These are phyloP conservation scores for Boletus tomentosulus DNA, from an alignment of 768 basidiomycete genomes.

Conservation along the genomic window DNA sequence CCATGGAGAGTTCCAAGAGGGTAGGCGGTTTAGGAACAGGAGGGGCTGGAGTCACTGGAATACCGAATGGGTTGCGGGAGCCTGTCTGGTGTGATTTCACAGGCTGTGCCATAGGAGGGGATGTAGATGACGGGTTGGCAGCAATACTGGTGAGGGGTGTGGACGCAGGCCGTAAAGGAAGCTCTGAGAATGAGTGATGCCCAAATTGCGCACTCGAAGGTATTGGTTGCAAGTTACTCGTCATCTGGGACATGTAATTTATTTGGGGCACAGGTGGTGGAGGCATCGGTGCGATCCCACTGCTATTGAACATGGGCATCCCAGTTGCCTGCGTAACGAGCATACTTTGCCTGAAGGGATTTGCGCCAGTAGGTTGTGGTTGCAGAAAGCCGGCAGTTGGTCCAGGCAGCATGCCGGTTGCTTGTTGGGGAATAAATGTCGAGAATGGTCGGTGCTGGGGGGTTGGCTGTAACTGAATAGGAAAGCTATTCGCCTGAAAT, in stretches of 20 bases:
- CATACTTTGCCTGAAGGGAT: conserved; percentile 84
- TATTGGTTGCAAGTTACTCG: conserved; percentile 4
- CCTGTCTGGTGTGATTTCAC: conserved; percentile 90
- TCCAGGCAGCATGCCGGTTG: conserved; percentile 13
- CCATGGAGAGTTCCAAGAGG: conserved; percentile 78
- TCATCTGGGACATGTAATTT: conserved; percentile 9
- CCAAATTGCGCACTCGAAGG: conserved; percentile 5
- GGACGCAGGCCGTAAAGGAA: conserved; percentile 63
- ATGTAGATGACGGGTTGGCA: conserved; percentile 22
- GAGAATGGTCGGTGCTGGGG: conserved; percentile 52
- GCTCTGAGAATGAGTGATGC: conserved; percentile 9
- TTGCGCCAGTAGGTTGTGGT: conserved; percentile 54
- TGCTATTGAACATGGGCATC: conserved; percentile 41
- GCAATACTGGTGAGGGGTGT: conserved; percentile 56
- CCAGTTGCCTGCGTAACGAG: conserved; percentile 62
- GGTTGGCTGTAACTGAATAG: conserved; percentile 34
- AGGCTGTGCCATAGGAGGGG: conserved; percentile 52
- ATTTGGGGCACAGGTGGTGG: conserved; percentile 7
- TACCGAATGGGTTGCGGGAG: conserved; percentile 92
- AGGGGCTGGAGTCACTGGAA: conserved; percentile 53
- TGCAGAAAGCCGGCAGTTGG: conserved; percentile 50
- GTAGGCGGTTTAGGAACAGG: conserved; percentile 77
- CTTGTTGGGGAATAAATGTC: conserved; percentile 52
- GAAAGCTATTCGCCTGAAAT: conserved; percentile 17
- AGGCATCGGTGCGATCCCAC: conserved; percentile 14